phyloP scores from a whole-genome alignment of 2,329 filamentous ascomycete species.

The Trichoderma oligosporum region DNA sequence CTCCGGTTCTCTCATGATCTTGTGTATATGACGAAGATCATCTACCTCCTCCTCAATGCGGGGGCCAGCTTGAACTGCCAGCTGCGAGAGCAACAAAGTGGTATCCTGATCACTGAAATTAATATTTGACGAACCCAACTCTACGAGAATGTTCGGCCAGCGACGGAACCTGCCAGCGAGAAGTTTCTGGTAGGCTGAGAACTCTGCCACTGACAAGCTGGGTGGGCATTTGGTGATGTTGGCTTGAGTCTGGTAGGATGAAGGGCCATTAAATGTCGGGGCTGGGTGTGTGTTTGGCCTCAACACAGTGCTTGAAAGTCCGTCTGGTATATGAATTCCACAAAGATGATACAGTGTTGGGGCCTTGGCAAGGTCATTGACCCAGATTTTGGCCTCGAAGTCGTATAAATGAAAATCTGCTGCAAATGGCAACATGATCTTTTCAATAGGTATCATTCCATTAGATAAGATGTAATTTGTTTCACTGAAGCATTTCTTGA shows the following conservation, averaged over 20 bases:
- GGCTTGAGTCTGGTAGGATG: conserved; percentile 52
- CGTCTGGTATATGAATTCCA: conserved; percentile 18
- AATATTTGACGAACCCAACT: conserved; percentile 51
- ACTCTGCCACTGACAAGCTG: conserved; percentile 49
- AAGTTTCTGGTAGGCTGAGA: conserved; percentile 47
- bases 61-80: conserved; percentile 56
- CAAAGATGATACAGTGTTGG: conserved; percentile 45
- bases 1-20: conserved; percentile 42
- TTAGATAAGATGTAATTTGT: conserved; percentile 26
- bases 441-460: background rate
- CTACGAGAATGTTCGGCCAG: conserved; percentile 48
- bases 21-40: conserved; percentile 45
- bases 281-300: background rate
- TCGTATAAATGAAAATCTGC: conserved; percentile 19
- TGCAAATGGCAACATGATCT: conserved; percentile 15
- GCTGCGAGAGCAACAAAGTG: conserved; percentile 45
- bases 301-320: conserved; percentile 11
- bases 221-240: conserved; percentile 47
- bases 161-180: conserved; percentile 44
- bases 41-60: background rate
- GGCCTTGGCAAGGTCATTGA: conserved; percentile 29
- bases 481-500: conserved; percentile 26
- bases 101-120: conserved; percentile 50
- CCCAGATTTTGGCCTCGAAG: background rate
- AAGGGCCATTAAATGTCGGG: background rate